A percentile compares a stretch with the other conserved stretches of the same genome.
These are phyloP conservation scores for Backusella mclennaniae DNA, from an alignment of 192 early-diverging fungal genomes.

Conservation along the genomic window DNA sequence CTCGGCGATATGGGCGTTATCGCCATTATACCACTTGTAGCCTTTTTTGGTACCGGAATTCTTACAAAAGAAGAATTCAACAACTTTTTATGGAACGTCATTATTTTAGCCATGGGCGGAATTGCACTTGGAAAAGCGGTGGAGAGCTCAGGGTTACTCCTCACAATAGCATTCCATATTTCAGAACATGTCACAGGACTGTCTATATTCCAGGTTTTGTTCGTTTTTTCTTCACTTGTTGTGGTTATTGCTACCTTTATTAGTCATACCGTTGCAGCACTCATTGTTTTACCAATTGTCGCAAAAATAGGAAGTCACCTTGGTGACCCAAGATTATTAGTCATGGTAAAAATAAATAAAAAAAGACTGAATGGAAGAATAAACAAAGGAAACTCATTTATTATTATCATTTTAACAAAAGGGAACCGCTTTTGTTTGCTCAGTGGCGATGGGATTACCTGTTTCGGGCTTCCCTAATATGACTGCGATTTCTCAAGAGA, in stretches of 20 bases:
- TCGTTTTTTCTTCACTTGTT: conserved; percentile 76
- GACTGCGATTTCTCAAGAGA: conserved; percentile 93
- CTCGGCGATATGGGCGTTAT: conserved; percentile 97
- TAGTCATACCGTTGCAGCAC: conserved; percentile 90
- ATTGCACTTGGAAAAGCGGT: conserved; percentile 92
- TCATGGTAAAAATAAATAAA: conserved; percentile 53
- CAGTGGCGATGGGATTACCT: conserved; percentile 88
- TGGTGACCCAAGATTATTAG: conserved; percentile 74
- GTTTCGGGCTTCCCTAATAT: conserved; percentile 97
- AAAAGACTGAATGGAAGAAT: not conserved
- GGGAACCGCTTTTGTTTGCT: conserved; percentile 79
- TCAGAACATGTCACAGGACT: conserved; percentile 61
- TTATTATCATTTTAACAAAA: conserved; percentile 2
- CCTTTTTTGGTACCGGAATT: conserved; percentile 86
- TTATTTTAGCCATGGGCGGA: conserved; percentile 92
- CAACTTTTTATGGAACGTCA: conserved; percentile 93
- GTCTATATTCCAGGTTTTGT: conserved; percentile 68
- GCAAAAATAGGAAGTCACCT: conserved; percentile 77
- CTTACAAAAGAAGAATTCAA: conserved; percentile 96
- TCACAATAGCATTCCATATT: conserved; percentile 71
- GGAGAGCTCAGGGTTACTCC: conserved; percentile 79
- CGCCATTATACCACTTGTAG: conserved; percentile 85
- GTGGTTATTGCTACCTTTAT: conserved; percentile 89
- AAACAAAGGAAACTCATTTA: not conserved
- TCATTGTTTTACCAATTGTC: conserved; percentile 94